These are phyloP conservation scores for Hirschioporus abietinus DNA, from an alignment of 768 basidiomycete genomes.

Conservation along the genomic window DNA sequence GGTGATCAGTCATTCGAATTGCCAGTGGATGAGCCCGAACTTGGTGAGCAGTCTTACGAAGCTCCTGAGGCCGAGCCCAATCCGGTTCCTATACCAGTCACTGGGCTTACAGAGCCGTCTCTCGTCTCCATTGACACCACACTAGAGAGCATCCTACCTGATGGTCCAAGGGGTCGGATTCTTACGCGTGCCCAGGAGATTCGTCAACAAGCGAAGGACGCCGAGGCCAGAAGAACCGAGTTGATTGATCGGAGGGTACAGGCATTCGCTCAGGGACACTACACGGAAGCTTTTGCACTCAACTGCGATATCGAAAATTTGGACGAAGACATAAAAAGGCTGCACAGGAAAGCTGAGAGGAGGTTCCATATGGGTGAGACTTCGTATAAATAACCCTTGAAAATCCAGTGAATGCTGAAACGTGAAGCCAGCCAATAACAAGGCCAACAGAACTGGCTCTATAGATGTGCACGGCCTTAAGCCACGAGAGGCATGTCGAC, in stretches of 20 bases:
- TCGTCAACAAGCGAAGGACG: slow-evolving; percentile 22
- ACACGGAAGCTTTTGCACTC: slow-evolving; percentile 21
- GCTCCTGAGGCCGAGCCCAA: not conserved
- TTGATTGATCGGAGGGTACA: slow-evolving; percentile 18
- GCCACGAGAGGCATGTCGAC: slow-evolving; percentile 24
- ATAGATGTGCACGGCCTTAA: slow-evolving; percentile 33
- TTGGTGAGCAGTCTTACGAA: not conserved
- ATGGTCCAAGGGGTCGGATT: slow-evolving; percentile 19
- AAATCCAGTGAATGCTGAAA: not conserved
- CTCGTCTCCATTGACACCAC: not conserved
- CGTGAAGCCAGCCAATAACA: slow-evolving; percentile 24
- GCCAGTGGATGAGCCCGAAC: not conserved
- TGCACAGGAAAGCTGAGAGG: slow-evolving; percentile 29
- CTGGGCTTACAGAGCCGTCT: not conserved
- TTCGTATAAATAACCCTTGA: not conserved
- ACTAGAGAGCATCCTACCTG: slow-evolving; percentile 23
- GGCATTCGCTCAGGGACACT: slow-evolving; percentile 20
- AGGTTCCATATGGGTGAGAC: slow-evolving; percentile 28
- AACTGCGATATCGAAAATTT: slow-evolving; percentile 26
- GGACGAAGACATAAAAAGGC: slow-evolving; percentile 20
- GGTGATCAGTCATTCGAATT: not conserved
- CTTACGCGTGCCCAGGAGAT: slow-evolving; percentile 24
- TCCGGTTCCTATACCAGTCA: not conserved
- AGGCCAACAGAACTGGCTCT: slow-evolving; percentile 21
- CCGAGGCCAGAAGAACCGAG: slow-evolving; percentile 21